Conservation (phyloP, 2,329 filamentous ascomycete genomes). For the Colletotrichum endophyticum region DNA sequence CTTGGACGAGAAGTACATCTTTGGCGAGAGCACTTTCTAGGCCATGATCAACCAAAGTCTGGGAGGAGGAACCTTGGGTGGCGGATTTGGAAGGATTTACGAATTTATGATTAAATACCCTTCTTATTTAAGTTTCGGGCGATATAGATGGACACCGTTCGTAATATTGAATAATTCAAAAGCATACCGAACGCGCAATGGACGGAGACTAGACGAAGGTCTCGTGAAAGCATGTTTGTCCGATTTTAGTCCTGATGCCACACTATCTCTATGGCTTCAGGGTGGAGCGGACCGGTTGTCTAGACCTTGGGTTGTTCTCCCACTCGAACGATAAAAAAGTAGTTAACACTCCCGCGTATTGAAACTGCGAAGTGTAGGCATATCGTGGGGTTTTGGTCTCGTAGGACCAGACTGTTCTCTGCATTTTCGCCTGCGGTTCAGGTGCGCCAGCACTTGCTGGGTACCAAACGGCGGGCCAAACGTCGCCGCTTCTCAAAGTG, state of each 20-base stretch:
- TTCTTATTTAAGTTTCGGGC: background rate
- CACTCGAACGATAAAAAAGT: slow-evolving; percentile 59
- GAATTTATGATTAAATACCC: background rate
- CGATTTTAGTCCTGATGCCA: slow-evolving; percentile 68
- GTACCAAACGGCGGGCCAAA: background rate
- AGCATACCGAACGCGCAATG: background rate
- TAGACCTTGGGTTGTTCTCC: slow-evolving; percentile 69
- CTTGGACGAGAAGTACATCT: slow-evolving; percentile 52
- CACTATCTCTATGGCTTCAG: slow-evolving; percentile 62
- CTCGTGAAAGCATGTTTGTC: slow-evolving; percentile 53
- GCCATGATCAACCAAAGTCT: background rate
- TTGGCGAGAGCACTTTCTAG: slow-evolving; percentile 31
- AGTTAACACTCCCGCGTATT: slow-evolving; percentile 66
- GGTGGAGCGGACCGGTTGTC: slow-evolving; percentile 73
- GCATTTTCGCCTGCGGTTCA: background rate
- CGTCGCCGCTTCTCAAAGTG: background rate
- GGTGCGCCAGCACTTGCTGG: background rate
- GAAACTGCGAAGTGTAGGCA: slow-evolving; percentile 66
- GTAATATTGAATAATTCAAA: background rate
- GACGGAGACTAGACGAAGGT: background rate
- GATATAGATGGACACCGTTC: background rate
- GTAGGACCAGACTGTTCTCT: background rate
- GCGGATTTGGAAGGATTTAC: background rate
- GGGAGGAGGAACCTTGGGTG: background rate
- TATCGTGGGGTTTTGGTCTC: slow-evolving; percentile 52